Evolutionary conservation across 2,329 filamentous ascomycete species (phyloP), one percentile per base, ranked within the genome.

Genomic region (Monosporascus sp.): DNA sequence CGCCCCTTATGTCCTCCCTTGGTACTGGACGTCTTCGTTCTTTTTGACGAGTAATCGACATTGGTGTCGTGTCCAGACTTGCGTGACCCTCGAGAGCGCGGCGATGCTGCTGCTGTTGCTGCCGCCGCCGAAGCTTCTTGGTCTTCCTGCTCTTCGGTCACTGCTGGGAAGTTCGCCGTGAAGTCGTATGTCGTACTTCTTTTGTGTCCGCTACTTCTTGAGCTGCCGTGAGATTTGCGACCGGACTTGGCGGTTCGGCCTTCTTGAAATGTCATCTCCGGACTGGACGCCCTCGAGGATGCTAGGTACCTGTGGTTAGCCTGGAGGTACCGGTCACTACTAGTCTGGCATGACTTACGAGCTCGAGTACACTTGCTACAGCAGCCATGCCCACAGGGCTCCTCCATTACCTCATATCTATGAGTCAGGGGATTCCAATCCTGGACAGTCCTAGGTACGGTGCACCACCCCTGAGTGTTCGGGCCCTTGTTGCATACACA

Each of bases 381-480:
- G 59, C 78, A 81, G 16, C 76, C 77, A 55, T 82, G 79, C 50
- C 78, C 77, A 53, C 79, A 82, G 2, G 72, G 69, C 26, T 67
- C 67, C 51, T 75, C 68, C 47, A 72, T 63, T 20, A 68, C 62
- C 51, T 76, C 73, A 20, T 66, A 58, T 11, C 63, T 55, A 20
- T 58, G 50, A 26, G 59, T 64, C 24, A 60, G 50, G 17, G 60
- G 61, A 41, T 66, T 66, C 56, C 58, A 62, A 26, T 62, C 57
- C 54, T 61, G 50, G 49, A 52, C 54, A 17, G 52, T 55, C 47
- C 64, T 65, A 14, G 68, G 65, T 57, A 72, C 73, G 9, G 69
- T 72, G 62, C 80, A 83, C 79, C 79, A 82, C 7, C 79, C 80
- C 55, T 72, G 69, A 1, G 66, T 73, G 60, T 83, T 82, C 19